These are phyloP conservation scores for Cyclocybe cylindracea DNA, from an alignment of 768 basidiomycete genomes.

Conservation along the genomic window DNA sequence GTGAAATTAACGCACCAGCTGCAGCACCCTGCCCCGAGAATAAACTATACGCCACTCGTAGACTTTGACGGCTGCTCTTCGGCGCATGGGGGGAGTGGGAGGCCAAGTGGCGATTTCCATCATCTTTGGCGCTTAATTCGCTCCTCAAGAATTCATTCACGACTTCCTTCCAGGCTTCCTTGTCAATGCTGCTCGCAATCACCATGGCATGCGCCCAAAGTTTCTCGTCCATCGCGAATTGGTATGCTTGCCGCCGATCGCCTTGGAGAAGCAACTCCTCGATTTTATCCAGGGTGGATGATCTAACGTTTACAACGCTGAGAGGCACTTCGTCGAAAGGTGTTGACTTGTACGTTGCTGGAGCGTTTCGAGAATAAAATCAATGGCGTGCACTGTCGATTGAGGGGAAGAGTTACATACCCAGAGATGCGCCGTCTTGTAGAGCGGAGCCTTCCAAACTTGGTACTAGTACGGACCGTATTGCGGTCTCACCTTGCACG, in stretches of 20 bases:
- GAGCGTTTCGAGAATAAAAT: background rate
- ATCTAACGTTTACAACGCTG: slow-evolving; percentile 56
- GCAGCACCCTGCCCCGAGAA: slow-evolving; percentile 82
- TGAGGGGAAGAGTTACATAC: background rate
- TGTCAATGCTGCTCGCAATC: slow-evolving; percentile 90
- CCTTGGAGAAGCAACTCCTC: slow-evolving; percentile 81
- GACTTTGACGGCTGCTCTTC: slow-evolving; percentile 51
- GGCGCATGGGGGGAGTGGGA: slow-evolving; percentile 11
- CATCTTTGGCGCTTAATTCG: slow-evolving; percentile 59
- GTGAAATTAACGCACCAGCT: slow-evolving; percentile 52
- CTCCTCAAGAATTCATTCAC: slow-evolving; percentile 81
- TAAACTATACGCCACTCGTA: slow-evolving; percentile 80
- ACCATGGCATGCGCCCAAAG: slow-evolving; percentile 97
- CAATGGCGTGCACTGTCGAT: too few relatives aligned
- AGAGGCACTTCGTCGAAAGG: slow-evolving; percentile 49
- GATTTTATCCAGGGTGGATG: slow-evolving; percentile 74
- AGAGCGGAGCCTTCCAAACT: slow-evolving; percentile 34
- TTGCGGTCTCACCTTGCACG: slow-evolving; percentile 64
- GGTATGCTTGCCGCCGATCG: slow-evolving; percentile 83
- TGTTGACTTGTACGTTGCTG: slow-evolving; percentile 16
- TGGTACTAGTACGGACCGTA: slow-evolving; percentile 74
- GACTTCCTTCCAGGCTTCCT: slow-evolving; percentile 91
- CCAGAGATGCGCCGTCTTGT: slow-evolving; percentile 24
- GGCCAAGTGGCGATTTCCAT: slow-evolving; percentile 13
- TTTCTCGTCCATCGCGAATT: slow-evolving; percentile 84